Evolutionary conservation across 139 green algal species (phyloP), one percentile per base, ranked within the genome.

Genomic region (Micractinium sp.): DNA sequence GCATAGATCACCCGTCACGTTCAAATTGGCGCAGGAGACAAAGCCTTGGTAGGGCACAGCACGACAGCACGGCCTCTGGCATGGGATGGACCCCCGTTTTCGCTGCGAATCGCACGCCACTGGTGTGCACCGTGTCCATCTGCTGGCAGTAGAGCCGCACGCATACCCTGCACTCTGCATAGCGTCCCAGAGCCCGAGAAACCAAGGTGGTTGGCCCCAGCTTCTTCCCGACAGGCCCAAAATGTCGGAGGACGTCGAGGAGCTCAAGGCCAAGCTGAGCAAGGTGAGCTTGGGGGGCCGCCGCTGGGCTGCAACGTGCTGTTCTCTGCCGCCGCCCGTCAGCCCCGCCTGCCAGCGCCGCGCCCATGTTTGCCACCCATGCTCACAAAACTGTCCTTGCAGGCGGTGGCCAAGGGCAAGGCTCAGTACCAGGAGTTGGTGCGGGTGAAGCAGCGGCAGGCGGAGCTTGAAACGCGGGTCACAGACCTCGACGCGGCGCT

Each of bases 351-450:
- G 27, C 41, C 3, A 38, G 63, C 63, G 63, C 22, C 18, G 63
- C 63, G 18, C 63, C 14, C 63, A 2, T 25, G 20, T 71, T 12
- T 23, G 63, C 22, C 63, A 31, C 20, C 63, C 63, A 27, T 71
- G 63, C 63, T 71, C 63, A 71, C 14, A 12, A 16, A 71, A 5
- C 0, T 39, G 13, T 0, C 27, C 53, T 19, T 76, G 33, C 81
- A 86, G 81, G 81, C 81, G 2, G 81, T 86, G 35, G 81, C 81
- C 56, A 86, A 86, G 81, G 81, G 81, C 81, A 86, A 86, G 81
- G 33, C 56, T 0, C 81, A 86, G 81, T 86, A 86, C 33, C 3
- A 31, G 16, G 81, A 86, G 81, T 33, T 86, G 33, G 33, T 36
- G n/a, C 16, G n/a, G 23, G 81, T 20, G 12, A 86, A 86, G 60